Evolutionary conservation across 495 filamentous ascomycete genomes (phyloP).

Genomic region (Podospora tetraspora): DNA sequence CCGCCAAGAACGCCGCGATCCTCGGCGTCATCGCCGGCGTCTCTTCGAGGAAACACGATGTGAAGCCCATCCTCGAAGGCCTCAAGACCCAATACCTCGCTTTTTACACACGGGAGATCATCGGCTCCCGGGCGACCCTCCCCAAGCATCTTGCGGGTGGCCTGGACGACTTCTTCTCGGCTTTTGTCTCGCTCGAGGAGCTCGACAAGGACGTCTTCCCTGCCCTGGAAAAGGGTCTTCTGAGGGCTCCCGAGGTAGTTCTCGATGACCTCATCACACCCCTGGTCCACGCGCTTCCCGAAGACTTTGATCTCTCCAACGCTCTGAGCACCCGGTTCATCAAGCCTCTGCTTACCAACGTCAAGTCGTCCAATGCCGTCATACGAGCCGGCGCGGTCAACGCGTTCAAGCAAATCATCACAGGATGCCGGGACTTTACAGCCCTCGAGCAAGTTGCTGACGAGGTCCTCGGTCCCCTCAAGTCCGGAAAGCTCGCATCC

Average conservation of each 20-base stretch:
- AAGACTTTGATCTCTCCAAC: constrained; percentile 68
- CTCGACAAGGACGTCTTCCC: constrained; percentile 70
- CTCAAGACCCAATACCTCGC: constrained; percentile 65
- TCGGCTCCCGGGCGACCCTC: constrained; percentile 69
- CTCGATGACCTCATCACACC: constrained; percentile 68
- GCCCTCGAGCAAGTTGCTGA: constrained; percentile 60
- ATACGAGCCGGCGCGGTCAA: constrained; percentile 71
- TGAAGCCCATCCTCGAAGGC: constrained; percentile 53
- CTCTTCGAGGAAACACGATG: constrained; percentile 58
- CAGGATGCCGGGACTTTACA: constrained; percentile 52
- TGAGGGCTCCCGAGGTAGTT: constrained; percentile 86
- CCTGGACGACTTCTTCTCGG: constrained; percentile 75
- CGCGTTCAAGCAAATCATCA: constrained; percentile 61
- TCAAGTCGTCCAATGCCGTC: constrained; percentile 76
- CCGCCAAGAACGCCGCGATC: constrained; percentile 64
- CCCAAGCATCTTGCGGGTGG: constrained; percentile 66
- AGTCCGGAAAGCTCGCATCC: constrained; percentile 69
- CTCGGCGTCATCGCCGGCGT: constrained; percentile 85
- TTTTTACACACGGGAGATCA: constrained; percentile 79
- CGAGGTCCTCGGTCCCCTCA: constrained; percentile 73
- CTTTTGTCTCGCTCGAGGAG: constrained; percentile 70
- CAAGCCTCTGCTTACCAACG: constrained; percentile 78
- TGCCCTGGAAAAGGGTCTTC: constrained; percentile 76
- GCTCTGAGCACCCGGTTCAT: constrained; percentile 62
- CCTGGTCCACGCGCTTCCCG: constrained; percentile 62